Base-by-base conservation (phyloP, 352 stramenopile species). In the Phytophthora quininea region DNA sequence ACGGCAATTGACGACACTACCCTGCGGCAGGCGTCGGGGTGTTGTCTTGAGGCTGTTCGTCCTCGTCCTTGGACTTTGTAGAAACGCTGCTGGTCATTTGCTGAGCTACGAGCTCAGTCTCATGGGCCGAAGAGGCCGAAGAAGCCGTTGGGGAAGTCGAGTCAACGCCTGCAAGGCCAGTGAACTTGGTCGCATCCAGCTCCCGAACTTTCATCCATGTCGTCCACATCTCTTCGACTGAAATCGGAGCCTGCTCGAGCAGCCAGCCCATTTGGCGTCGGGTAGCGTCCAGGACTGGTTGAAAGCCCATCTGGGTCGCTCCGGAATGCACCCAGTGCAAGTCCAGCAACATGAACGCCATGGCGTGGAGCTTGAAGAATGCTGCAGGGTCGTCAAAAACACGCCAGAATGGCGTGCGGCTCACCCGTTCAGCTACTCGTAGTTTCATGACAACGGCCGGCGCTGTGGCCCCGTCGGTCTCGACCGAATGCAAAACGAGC, bases 311-410 rank as follows among this genome's bases (percentile, higher is more conserved):
- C 52, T 95, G 87, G 33, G 85, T 93, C 12, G 85, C 85, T 12
- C 85, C 87, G 4, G 85, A 91, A 67, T 90, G 83, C 38, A 93
- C 68, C 85, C 83, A 93, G 64, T 95, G 85, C 43, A 95, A 60
- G 50, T 95, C 85, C 38, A 95, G 71, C 55, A 93, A 70, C 87
- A 92, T 93, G 66, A 95, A 95, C 35, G 86, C 82, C 87, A 95
- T 93, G n/a, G 80, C 74, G 33, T 92, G 85, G 32, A 95, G 69
- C 76, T 93, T 89, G 46, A 77, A 80, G 31, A 95, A 89, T 35
- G 85, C 84, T 50, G 81, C 62, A 4, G 62, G 49, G 56, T 93
- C 84, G 58, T 93, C 84, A 62, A 95, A 89, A 15, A 95, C 79
- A 46, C 79, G 72, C 87, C 86, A 95, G 67, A 95, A 93, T 5